These are phyloP conservation scores for Cladosporium sp. DNA, from an alignment of 2,329 filamentous ascomycete species.

Conservation along the genomic window DNA sequence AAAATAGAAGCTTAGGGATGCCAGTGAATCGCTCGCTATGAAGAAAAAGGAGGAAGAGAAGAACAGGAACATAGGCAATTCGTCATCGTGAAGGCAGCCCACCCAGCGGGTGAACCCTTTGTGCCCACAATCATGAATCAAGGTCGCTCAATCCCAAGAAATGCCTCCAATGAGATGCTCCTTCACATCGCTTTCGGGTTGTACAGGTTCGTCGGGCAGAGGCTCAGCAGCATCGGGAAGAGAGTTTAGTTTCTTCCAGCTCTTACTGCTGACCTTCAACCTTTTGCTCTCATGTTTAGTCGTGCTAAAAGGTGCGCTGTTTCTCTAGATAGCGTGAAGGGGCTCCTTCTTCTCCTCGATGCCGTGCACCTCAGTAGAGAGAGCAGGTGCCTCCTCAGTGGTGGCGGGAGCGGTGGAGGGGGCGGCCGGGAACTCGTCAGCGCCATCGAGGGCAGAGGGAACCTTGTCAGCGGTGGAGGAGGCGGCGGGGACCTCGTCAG, in stretches of 20 bases:
- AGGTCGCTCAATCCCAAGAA: constrained; percentile 1
- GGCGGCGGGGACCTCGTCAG: not conserved
- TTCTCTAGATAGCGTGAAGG: not conserved
- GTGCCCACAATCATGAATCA: not conserved
- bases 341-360: constrained; percentile 17
- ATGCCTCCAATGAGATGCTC: not conserved
- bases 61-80: not conserved
- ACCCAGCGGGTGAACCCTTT: not conserved
- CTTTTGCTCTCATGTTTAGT: not conserved
- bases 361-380: constrained; percentile 1
- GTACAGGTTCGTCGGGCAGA: constrained; percentile 1
- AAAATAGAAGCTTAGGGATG: not conserved
- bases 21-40: constrained; percentile 3
- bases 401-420: not conserved
- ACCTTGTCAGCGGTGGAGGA: not conserved
- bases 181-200: not conserved
- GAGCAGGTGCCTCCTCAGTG: not conserved
- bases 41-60: not conserved
- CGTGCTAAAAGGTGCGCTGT: not conserved
- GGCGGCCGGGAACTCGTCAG: not conserved
- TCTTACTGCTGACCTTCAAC: constrained; percentile 4
- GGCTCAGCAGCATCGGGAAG: not conserved
- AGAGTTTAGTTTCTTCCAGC: not conserved
- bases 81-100: not conserved
- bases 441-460: not conserved